Evolutionary conservation across 2,329 filamentous ascomycete genomes (phyloP), one percentile per base, ranked within the genome.

Genomic region (Penicillium sclerotiorum): DNA sequence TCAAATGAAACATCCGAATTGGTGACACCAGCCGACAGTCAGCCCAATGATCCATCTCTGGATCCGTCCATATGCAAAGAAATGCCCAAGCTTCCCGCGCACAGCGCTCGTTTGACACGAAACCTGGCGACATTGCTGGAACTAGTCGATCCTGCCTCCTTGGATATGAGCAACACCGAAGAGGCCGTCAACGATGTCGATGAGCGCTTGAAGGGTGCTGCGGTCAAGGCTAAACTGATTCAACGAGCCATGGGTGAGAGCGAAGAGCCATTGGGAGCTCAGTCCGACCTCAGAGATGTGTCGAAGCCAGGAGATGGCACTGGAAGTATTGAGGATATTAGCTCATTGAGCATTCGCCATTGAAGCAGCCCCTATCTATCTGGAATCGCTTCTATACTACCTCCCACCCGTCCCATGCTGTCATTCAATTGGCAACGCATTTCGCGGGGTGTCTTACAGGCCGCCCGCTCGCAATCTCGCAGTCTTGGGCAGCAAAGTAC

Each of bases 121-220:
- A 92, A 97, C 64, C 73, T 96, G 48, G 78, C 81, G 25, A 81
- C 84, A 7, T 77, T 97, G 8, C 86, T 90, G 54, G 86, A 87
- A 20, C 77, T 96, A 12, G 85, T 90, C 3, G 90, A 96, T 67
- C 86, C 87, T 0, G 84, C 85, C 5, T 93, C 85, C 1, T 73
- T 96, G 36, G 85, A 86, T 13, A 92, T 86, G 17, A 80, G 86
- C 51, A 99, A 99, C 66, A 87, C 83, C 4, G 93, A 97, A 66
- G 90, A 95, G 39, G 86, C 87, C 0, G 91, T 99, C 18, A 87
- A 88, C 43, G 92, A 96, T 63, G 92, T 95, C 64, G 94, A 99
- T 63, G 90, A 96, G 67, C 80, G 92, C 11, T 67, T 95, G 32
- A 94, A 92, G 73, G 83, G 89, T 56, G 93, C 91, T 4, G 82